phyloP scores from a whole-genome alignment of 2,329 filamentous ascomycete species.

The Fusarium incarnatum region DNA sequence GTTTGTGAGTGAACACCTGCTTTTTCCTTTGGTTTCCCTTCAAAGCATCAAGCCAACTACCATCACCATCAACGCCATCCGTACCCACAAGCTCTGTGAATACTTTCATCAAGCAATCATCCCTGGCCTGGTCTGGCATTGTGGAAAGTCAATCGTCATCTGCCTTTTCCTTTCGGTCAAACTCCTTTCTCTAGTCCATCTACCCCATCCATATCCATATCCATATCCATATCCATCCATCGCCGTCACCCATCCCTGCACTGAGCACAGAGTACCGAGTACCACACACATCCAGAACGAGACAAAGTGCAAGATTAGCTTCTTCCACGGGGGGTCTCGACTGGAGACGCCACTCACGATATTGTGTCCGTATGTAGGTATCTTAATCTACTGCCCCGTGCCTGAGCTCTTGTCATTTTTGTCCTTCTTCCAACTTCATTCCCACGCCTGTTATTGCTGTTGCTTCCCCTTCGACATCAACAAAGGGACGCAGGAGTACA shows the following conservation, averaged over 20 bases:
- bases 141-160: conserved; percentile 2
- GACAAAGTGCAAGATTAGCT: conserved; percentile 37
- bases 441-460: background rate
- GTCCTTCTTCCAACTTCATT: conserved; percentile 22
- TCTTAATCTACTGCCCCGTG: conserved; percentile 6
- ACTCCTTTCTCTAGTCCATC: conserved; percentile 1
- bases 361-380: background rate
- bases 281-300: conserved; percentile 33
- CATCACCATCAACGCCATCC: background rate
- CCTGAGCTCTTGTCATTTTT: conserved; percentile 15
- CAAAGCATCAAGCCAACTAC: background rate
- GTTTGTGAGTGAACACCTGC: conserved; percentile 34
- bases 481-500: conserved; percentile 3
- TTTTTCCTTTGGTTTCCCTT: conserved; percentile 8
- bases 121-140: background rate
- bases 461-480: conserved; percentile 1
- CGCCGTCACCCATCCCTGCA: conserved; percentile 29
- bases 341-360: conserved; percentile 37
- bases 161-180: conserved; percentile 13
- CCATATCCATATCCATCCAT: conserved; percentile 3
- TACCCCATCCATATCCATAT: background rate
- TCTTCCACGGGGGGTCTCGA: conserved; percentile 16
- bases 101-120: background rate
- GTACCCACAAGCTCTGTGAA: background rate
- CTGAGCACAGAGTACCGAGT: conserved; percentile 23